Conservation (phyloP, 2,329 filamentous ascomycete species). For the Pseudogymnoascus sp. region DNA sequence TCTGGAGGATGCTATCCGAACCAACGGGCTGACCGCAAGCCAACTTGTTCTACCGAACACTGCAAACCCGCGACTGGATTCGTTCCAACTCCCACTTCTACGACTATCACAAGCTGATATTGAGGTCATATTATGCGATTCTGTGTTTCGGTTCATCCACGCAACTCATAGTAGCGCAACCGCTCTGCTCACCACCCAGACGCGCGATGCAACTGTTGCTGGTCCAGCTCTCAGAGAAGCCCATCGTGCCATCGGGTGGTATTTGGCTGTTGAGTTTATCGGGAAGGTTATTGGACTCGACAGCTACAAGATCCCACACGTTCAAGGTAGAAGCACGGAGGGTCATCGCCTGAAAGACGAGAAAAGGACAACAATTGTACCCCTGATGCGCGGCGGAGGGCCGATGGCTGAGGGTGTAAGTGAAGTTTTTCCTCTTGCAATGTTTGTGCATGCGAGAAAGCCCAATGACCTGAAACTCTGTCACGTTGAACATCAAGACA, state of each 20-base stretch:
- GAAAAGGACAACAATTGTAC: conserved; percentile 43
- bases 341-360: conserved; percentile 44
- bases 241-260: conserved; percentile 43
- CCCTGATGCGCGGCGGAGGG: conserved; percentile 57
- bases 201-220: conserved; percentile 39
- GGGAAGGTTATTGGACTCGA: conserved; percentile 43
- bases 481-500: conserved; percentile 34
- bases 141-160: conserved; percentile 30
- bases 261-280: conserved; percentile 45
- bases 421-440: conserved; percentile 43
- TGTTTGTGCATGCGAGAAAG: conserved; percentile 40
- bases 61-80: conserved; percentile 36
- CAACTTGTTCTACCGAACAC: conserved; percentile 41
- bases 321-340: conserved; percentile 38
- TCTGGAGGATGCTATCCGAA: conserved; percentile 37
- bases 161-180: conserved; percentile 38
- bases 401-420: conserved; percentile 53
- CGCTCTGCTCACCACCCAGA: conserved; percentile 46
- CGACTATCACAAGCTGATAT: conserved; percentile 24
- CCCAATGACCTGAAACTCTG: conserved; percentile 35
- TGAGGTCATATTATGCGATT: not conserved
- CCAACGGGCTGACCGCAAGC: conserved; percentile 32
- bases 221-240: conserved; percentile 42
- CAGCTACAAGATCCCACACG: conserved; percentile 40
- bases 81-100: conserved; percentile 35